phyloP scores from a whole-genome alignment of 495 filamentous ascomycete species.

The Annulohypoxylon stygium region DNA sequence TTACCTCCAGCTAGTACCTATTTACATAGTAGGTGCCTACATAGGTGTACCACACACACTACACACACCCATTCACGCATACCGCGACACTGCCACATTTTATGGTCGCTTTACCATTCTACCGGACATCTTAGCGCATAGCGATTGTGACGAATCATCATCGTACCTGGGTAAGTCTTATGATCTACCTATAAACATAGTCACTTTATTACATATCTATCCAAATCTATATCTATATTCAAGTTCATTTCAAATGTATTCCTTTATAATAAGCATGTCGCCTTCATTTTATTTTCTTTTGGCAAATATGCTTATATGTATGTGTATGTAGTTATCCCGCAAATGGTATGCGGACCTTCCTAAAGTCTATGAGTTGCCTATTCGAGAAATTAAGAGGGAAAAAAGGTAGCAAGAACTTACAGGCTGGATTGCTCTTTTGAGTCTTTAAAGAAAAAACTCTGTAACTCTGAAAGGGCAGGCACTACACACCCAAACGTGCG shows the following conservation, averaged over 20 bases:
- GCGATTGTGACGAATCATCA: constrained; percentile 14
- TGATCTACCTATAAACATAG: constrained; percentile 18
- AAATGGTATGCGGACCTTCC: not conserved
- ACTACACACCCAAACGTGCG: not conserved
- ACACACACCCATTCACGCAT: not conserved
- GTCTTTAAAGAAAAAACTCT: not conserved
- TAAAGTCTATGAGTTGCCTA: not conserved
- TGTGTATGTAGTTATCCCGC: not conserved
- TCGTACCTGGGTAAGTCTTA: constrained; percentile 28
- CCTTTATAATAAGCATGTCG: not conserved
- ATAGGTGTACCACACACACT: not conserved
- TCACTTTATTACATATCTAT: not conserved
- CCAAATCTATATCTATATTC: not conserved
- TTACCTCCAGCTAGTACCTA: not conserved
- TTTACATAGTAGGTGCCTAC: not conserved
- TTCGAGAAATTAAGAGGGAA: not conserved
- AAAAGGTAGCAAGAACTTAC: not conserved
- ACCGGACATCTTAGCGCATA: constrained; percentile 12
- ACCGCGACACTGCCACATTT: constrained; percentile 26
- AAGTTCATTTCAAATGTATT: not conserved
- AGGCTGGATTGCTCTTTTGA: not conserved
- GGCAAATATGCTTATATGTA: constrained; percentile 17
- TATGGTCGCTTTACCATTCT: constrained; percentile 17
- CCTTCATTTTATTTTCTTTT: not conserved
- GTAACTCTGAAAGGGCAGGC: constrained; percentile 13